phyloP scores from a whole-genome alignment of 495 filamentous ascomycete genomes.

The Aspergillus incahuasiensis region DNA sequence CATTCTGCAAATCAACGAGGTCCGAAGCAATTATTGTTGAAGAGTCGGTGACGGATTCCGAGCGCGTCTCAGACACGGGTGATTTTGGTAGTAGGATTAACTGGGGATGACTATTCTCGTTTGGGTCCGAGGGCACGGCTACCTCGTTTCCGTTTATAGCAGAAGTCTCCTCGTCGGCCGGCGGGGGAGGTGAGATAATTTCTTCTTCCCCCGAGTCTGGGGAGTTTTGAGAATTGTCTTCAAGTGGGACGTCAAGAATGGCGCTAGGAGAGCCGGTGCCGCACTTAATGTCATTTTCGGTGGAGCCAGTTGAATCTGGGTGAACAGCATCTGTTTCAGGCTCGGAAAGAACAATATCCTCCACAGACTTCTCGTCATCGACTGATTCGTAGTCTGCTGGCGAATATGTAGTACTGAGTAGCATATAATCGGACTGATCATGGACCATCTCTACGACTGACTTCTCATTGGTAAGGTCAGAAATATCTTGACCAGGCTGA shows the following conservation, averaged over 20 bases:
- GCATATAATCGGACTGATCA: constrained; percentile 17
- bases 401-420: constrained; percentile 15
- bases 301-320: constrained; percentile 22
- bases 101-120: constrained; percentile 14
- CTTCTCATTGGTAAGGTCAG: constrained; percentile 18
- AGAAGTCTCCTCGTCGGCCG: constrained; percentile 16
- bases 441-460: constrained; percentile 19
- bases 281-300: constrained; percentile 28
- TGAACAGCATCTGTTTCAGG: constrained; percentile 26
- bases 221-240: constrained; percentile 24
- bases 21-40: constrained; percentile 13
- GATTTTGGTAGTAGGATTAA: constrained; percentile 19
- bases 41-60: constrained; percentile 17
- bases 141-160: constrained; percentile 17
- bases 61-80: constrained; percentile 17
- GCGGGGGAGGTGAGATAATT: constrained; percentile 23
- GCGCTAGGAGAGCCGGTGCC: constrained; percentile 35
- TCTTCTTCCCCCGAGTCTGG: constrained; percentile 25
- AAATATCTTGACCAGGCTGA: constrained; percentile 2
- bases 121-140: constrained; percentile 10
- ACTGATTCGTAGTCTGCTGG: neutral
- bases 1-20: constrained; percentile 13
- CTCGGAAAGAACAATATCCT: constrained; percentile 21
- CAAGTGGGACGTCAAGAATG: constrained; percentile 30
- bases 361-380: constrained; percentile 7